Percentiles rank a stretch among this genome's conserved stretches.
Conservation (phyloP, 345 rosid species). For the Sisymbrium altissimum region DNA sequence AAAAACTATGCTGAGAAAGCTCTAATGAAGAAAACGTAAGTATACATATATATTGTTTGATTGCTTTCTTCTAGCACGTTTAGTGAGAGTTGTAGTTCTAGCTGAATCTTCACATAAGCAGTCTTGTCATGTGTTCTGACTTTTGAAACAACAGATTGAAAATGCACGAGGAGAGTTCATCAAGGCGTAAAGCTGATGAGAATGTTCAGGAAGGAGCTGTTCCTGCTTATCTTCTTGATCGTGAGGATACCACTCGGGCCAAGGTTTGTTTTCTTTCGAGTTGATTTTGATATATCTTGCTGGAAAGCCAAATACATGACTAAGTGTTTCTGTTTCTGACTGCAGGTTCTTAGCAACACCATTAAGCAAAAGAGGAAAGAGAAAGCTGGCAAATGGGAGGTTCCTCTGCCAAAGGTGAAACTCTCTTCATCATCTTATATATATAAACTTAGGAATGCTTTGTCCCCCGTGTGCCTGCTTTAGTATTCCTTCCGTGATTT, state of each 20-base stretch:
- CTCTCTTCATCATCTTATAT: neutral
- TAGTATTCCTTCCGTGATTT: neutral
- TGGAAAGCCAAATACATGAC: neutral
- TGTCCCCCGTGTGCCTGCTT: neutral
- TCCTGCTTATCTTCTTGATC: slow-evolving; percentile 94
- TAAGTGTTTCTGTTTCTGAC: neutral
- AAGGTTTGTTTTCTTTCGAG: slow-evolving; percentile 42
- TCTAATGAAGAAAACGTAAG: slow-evolving; percentile 76
- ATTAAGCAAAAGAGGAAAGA: slow-evolving; percentile 96
- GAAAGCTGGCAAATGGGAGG: slow-evolving; percentile 98
- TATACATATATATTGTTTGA: no score
- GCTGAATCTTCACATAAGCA: neutral
- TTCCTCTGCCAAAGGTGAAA: slow-evolving; percentile 81
- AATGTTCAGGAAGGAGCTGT: slow-evolving; percentile 90
- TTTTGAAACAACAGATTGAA: slow-evolving; percentile 47
- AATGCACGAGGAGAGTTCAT: slow-evolving; percentile 83
- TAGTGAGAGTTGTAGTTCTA: neutral
- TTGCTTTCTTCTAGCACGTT: no score
- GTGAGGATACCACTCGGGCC: slow-evolving; percentile 78
- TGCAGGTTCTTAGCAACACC: slow-evolving; percentile 92
- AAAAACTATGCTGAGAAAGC: slow-evolving; percentile 72
- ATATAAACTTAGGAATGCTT: neutral
- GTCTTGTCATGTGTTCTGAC: neutral
- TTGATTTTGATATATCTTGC: neutral
- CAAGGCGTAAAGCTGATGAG: slow-evolving; percentile 80